phyloP scores from a whole-genome alignment of 805 yeast genomes.

The Blastobotrys attinorum region DNA sequence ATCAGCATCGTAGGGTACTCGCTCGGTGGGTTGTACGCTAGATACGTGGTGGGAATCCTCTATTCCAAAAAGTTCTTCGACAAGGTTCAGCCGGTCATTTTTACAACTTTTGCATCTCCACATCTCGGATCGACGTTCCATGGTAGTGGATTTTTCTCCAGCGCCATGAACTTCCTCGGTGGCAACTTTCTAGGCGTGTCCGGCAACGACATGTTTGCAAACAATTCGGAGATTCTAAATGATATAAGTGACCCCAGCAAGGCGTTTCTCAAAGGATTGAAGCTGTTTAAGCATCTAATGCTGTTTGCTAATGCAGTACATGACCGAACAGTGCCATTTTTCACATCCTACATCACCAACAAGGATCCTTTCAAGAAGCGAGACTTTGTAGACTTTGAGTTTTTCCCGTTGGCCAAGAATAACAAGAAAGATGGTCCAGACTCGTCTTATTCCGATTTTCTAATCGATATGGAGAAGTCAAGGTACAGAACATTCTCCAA shows the following conservation, averaged over 20 bases:
- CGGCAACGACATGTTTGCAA: constrained; percentile 67
- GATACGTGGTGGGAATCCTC: constrained; percentile 69
- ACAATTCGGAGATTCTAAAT: constrained; percentile 38
- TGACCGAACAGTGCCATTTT: constrained; percentile 84
- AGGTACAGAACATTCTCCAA: constrained; percentile 4
- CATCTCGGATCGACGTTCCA: constrained; percentile 58
- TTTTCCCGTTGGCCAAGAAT: constrained; percentile 14
- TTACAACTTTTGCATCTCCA: constrained; percentile 71
- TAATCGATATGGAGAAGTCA: constrained; percentile 22
- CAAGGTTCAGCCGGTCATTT: constrained; percentile 50
- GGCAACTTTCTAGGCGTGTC: constrained; percentile 51
- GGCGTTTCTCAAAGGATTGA: constrained; percentile 47
- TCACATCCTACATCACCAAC: constrained; percentile 69
- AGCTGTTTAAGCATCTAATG: constrained; percentile 47
- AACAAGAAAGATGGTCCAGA: constrained; percentile 3
- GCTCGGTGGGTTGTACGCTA: constrained; percentile 75
- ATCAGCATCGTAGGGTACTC: constrained; percentile 82
- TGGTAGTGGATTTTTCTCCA: constrained; percentile 28
- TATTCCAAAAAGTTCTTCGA: constrained; percentile 46
- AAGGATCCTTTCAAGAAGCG: constrained; percentile 63
- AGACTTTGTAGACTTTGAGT: constrained; percentile 38
- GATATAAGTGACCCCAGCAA: constrained; percentile 44
- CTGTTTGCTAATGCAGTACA: constrained; percentile 68
- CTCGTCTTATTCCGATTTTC: not conserved
- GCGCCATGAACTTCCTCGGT: constrained; percentile 44